Conservation (phyloP, 2,329 filamentous ascomycete species). For the Tolypocladium guangdongense region DNA sequence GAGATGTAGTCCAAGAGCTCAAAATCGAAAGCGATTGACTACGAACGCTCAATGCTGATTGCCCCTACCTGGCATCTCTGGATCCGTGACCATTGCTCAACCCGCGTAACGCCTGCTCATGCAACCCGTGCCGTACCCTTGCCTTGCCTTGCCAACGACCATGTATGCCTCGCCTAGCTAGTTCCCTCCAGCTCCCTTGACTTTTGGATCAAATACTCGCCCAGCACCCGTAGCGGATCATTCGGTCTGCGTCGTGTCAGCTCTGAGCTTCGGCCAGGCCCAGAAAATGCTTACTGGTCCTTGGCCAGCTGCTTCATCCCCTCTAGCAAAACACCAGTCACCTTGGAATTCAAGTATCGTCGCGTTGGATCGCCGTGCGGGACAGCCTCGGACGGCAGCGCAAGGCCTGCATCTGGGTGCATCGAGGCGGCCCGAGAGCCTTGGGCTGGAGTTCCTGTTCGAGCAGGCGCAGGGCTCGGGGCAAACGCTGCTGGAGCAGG, state of each 20-base stretch:
- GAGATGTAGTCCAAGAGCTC: conserved; percentile 18
- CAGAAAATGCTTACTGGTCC: conserved; percentile 47
- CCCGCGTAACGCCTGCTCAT: neutral
- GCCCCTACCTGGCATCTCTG: conserved; percentile 9
- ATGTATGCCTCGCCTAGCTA: conserved; percentile 6
- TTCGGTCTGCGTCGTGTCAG: conserved; percentile 36
- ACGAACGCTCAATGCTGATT: conserved; percentile 8
- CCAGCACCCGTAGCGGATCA: conserved; percentile 57
- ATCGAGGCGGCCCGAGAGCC: conserved; percentile 45
- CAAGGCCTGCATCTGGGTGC: conserved; percentile 40
- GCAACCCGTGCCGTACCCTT: conserved; percentile 1
- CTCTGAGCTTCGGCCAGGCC: neutral
- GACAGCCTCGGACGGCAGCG: conserved; percentile 49
- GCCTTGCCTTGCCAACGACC: conserved; percentile 2
- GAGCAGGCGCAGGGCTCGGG: conserved; percentile 30
- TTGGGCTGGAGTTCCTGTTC: conserved; percentile 38
- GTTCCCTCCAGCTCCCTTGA: conserved; percentile 51
- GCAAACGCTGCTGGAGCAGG: conserved; percentile 24
- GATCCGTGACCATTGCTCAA: neutral
- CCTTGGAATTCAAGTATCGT: conserved; percentile 60
- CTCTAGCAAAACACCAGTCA: conserved; percentile 57
- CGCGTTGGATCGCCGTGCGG: conserved; percentile 58
- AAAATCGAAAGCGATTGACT: conserved; percentile 24
- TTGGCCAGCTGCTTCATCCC: conserved; percentile 64
- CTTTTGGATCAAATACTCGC: conserved; percentile 58